These are phyloP conservation scores for sorghum (Sorghum bicolor) DNA, from an alignment of 176 grass and related monocot species.

Conservation along the genomic window DNA sequence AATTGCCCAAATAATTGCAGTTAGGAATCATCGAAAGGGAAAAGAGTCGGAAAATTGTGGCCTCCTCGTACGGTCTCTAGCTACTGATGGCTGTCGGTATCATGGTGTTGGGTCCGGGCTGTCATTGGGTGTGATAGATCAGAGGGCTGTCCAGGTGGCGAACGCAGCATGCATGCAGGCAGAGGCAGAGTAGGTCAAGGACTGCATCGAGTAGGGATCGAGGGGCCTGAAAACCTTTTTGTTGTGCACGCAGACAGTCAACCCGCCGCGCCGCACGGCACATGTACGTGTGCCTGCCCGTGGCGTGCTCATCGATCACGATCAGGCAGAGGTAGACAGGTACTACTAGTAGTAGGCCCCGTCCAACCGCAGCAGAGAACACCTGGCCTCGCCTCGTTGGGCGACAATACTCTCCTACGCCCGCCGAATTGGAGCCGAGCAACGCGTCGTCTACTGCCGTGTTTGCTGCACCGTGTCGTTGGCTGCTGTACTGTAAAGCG, in stretches of 20 bases:
- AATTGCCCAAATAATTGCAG: background rate
- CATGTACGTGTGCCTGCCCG: no score
- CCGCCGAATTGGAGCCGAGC: background rate
- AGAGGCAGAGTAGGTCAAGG: no score
- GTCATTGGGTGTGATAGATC: no score
- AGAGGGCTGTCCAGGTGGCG: background rate
- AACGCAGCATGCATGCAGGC: background rate
- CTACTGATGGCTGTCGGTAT: background rate
- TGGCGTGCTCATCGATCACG: no score
- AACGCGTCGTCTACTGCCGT: background rate
- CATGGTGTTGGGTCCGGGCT: background rate
- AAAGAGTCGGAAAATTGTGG: background rate
- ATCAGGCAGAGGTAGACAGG: no score
- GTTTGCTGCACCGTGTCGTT: background rate
- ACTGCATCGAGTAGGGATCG: no score
- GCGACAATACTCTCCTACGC: background rate
- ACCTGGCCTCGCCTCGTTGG: background rate
- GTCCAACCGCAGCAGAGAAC: background rate
- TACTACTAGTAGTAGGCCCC: no score
- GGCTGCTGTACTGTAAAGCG: no score
- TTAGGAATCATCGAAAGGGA: background rate
- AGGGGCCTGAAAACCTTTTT: no score
- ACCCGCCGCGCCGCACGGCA: no score
- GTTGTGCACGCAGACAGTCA: no score
- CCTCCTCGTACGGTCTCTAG: background rate